Conservation (phyloP, 176 grass and related monocot genomes). For the Neostapfia colusana region DNA sequence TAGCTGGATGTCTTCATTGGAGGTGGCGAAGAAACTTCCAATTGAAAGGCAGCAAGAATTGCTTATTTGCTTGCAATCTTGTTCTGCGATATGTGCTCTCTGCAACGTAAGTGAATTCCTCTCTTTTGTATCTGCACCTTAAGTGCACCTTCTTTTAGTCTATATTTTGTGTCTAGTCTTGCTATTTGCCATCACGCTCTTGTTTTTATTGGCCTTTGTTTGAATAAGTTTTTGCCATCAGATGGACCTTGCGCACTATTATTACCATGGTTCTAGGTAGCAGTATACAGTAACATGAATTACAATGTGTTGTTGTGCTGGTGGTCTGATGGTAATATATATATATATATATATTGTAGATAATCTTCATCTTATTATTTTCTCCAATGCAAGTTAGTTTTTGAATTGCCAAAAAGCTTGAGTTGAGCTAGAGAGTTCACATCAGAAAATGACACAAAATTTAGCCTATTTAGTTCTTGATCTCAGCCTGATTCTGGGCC, state of each 20-base stretch:
- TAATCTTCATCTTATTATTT: not conserved
- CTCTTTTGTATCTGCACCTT: not conserved
- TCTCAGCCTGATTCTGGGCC: not conserved
- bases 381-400: not conserved
- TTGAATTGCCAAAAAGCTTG: not conserved
- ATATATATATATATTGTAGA: not conserved
- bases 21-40: slow-evolving; percentile 70
- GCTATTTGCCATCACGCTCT: slow-evolving; percentile 2
- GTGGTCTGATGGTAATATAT: too few relatives aligned
- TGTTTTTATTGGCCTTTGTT: slow-evolving; percentile 17
- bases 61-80: slow-evolving; percentile 76
- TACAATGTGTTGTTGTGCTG: too few relatives aligned
- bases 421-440: not conserved
- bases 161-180: not conserved
- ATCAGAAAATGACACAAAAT: not conserved
- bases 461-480: not conserved
- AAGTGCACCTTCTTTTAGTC: too few relatives aligned
- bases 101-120: slow-evolving; percentile 72
- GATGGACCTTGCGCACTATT: not conserved
- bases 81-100: slow-evolving; percentile 78
- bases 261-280: not conserved
- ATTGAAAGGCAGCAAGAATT: slow-evolving; percentile 69
- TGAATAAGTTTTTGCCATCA: slow-evolving; percentile 13
- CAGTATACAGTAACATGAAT: not conserved
- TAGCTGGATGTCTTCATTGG: slow-evolving; percentile 70